phyloP scores from a whole-genome alignment of 2,329 filamentous ascomycete species.

The Aspergillus jensenii region DNA sequence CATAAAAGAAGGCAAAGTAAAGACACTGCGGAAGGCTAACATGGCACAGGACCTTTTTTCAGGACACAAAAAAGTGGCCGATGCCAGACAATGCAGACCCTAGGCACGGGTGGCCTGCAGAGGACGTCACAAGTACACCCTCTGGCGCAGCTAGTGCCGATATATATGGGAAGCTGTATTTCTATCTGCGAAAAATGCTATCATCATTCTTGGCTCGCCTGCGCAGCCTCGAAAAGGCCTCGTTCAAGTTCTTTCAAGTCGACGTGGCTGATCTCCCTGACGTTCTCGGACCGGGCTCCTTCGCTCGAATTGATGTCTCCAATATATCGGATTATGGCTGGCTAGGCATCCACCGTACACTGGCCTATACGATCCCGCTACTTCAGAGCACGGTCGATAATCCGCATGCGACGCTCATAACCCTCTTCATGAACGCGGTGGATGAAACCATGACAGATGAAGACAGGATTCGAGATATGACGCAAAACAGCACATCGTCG shows the following conservation, averaged over 20 bases:
- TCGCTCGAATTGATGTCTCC: slow-evolving; percentile 44
- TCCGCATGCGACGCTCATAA: slow-evolving; percentile 41
- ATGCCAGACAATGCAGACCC: slow-evolving; percentile 41
- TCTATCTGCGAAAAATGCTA: slow-evolving; percentile 32
- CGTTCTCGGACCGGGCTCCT: slow-evolving; percentile 16
- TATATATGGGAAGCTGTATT: slow-evolving; percentile 42
- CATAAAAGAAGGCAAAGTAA: neutral
- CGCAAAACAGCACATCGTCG: neutral
- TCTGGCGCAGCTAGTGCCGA: slow-evolving; percentile 31
- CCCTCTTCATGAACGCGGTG: slow-evolving; percentile 44
- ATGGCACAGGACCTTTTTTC: slow-evolving; percentile 36
- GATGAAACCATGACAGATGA: neutral
- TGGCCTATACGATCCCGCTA: slow-evolving; percentile 31
- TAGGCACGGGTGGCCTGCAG: slow-evolving; percentile 34
- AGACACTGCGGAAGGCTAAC: neutral
- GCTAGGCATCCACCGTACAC: slow-evolving; percentile 26
- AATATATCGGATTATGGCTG: slow-evolving; percentile 42
- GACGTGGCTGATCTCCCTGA: slow-evolving; percentile 26
- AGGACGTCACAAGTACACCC: slow-evolving; percentile 24
- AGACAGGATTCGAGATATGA: neutral
- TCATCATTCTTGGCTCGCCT: slow-evolving; percentile 31
- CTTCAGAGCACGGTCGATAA: slow-evolving; percentile 36
- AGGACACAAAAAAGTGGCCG: slow-evolving; percentile 43
- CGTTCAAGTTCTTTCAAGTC: slow-evolving; percentile 30
- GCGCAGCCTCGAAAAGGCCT: slow-evolving; percentile 12